Conservation (phyloP, 352 stramenopile genomes). For the Lagenidium giganteum region DNA sequence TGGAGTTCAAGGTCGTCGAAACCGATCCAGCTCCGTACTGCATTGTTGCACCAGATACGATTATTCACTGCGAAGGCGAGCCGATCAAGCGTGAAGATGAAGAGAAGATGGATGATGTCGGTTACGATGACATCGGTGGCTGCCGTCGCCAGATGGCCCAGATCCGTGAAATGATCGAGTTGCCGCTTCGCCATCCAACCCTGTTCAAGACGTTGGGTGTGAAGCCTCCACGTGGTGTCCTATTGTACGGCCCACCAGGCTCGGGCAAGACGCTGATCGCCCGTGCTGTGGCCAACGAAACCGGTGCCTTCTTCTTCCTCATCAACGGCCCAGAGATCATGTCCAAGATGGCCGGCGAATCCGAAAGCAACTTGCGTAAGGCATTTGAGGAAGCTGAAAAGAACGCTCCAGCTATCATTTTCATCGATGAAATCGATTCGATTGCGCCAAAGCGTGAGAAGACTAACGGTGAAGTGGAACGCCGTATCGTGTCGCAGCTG, state of each 20-base stretch:
- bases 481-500: constrained; percentile 98
- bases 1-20: constrained; percentile 99
- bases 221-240: constrained; percentile 97
- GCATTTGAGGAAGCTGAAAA: constrained; percentile 99
- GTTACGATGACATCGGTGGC: constrained; percentile 99
- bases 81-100: constrained; percentile 98
- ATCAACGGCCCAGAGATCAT: constrained; percentile 99
- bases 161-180: constrained; percentile 99
- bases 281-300: constrained; percentile 98
- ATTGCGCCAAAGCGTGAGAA: constrained; percentile 98
- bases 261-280: constrained; percentile 99
- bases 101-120: constrained; percentile 98
- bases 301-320: constrained; percentile 99
- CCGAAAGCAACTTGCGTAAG: constrained; percentile 92
- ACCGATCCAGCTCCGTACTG: constrained; percentile 97
- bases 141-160: constrained; percentile 98
- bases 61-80: constrained; percentile 99
- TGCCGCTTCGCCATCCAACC: constrained; percentile 95
- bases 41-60: constrained; percentile 98
- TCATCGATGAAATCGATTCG: constrained; percentile 99
- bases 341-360: constrained; percentile 96
- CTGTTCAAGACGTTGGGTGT: constrained; percentile 99
- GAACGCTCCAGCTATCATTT: constrained; percentile 99
- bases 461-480: constrained; percentile 98
- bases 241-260: constrained; percentile 98